Evolutionary conservation across 148 eudicot species (phyloP).

Genomic region (Camellia lanceoleosa): DNA sequence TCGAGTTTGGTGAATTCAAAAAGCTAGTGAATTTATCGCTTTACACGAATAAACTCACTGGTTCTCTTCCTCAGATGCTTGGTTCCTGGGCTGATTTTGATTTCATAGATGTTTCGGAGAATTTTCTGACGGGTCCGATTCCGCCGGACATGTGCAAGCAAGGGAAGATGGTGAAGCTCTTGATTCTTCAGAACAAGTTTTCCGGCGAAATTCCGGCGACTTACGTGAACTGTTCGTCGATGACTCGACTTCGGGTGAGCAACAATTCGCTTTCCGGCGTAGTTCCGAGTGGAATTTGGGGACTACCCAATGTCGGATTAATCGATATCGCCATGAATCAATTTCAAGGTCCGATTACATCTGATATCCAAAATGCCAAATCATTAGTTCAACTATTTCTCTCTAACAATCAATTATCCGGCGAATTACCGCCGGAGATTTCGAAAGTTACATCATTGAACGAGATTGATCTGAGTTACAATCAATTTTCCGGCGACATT

Average conservation of each 20-base stretch:
- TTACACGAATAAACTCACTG: conserved; percentile 63
- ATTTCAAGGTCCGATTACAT: conserved; percentile 53
- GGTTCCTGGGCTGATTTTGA: conserved; percentile 83
- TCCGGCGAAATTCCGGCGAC: conserved; percentile 66
- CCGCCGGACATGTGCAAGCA: conserved; percentile 86
- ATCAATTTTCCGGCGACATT: conserved; percentile 45
- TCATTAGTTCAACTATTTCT: conserved; percentile 38
- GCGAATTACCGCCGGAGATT: conserved; percentile 58
- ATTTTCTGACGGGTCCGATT: conserved; percentile 64
- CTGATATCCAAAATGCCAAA: conserved; percentile 56
- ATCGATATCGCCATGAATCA: conserved; percentile 61
- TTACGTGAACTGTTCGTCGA: conserved; percentile 57
- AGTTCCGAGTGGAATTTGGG: conserved; percentile 87
- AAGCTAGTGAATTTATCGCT: conserved; percentile 59
- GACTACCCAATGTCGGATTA: conserved; percentile 52
- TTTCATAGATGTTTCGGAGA: conserved; percentile 77
- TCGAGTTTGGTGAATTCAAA: conserved; percentile 75
- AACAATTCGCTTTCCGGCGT: conserved; percentile 65
- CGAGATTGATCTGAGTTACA: conserved; percentile 43
- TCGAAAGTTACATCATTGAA: conserved; percentile 39
- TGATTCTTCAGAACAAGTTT: conserved; percentile 67
- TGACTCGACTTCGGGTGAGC: conserved; percentile 77
- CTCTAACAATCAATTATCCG: conserved; percentile 51
- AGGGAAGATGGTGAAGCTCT: conserved; percentile 56
- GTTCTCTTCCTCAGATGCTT: conserved; percentile 55